Evolutionary conservation across 345 rosid species (phyloP).

Genomic region (Microcos paniculata): DNA sequence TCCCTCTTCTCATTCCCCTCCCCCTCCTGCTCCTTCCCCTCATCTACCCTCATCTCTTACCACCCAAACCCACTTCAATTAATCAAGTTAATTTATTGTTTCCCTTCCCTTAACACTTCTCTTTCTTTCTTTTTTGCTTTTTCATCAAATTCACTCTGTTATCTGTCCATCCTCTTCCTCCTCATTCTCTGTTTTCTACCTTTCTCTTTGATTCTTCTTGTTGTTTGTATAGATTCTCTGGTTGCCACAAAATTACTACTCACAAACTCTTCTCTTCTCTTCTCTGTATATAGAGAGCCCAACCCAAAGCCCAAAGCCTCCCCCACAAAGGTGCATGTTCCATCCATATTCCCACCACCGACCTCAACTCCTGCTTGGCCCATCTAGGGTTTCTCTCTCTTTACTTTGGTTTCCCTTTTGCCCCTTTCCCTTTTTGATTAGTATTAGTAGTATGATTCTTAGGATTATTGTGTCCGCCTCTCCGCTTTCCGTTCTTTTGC

Average conservation of each 20-base stretch:
- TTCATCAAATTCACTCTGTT: not conserved
- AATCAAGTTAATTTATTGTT: not conserved
- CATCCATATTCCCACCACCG: constrained; percentile 12
- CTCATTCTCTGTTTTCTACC: not conserved
- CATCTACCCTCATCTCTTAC: not conserved
- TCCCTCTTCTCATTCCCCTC: not conserved
- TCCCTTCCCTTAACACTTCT: not conserved
- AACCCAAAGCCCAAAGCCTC: constrained; percentile 4
- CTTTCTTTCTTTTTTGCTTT: not conserved
- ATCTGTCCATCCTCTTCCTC: not conserved
- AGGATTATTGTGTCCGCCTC: constrained; percentile 9
- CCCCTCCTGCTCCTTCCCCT: not conserved
- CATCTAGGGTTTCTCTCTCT: constrained; percentile 33
- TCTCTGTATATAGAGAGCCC: constrained; percentile 8
- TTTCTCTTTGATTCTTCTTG: not conserved
- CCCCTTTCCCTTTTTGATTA: not conserved
- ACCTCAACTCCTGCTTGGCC: constrained; percentile 24
- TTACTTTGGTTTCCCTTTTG: not conserved
- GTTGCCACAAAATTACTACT: no score
- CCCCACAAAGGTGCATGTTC: not conserved
- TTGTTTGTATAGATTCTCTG: not conserved
- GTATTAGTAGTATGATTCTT: constrained; percentile 15
- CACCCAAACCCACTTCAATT: not conserved
- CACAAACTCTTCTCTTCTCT: not conserved
- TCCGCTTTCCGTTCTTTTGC: constrained; percentile 23